phyloP scores from a whole-genome alignment of 192 early-diverging fungal genomes.

The Gorgonomyces haynaldii region DNA sequence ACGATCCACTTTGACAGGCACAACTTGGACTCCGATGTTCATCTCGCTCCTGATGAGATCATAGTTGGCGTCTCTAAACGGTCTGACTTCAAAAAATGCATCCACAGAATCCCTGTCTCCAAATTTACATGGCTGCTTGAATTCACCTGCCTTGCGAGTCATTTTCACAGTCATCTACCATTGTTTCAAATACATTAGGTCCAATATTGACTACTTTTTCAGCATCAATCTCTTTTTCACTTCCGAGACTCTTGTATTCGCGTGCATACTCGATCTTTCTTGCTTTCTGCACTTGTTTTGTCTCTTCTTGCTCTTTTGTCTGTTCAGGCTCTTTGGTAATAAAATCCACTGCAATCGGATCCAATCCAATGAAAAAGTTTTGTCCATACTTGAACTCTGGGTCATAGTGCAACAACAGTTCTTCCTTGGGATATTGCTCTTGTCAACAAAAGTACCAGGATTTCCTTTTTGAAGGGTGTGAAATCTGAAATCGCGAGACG shows the following conservation, averaged over 20 bases:
- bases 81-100: constrained; percentile 32
- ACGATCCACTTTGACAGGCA: constrained; percentile 26
- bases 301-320: constrained; percentile 9
- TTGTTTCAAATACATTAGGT: constrained; percentile 18
- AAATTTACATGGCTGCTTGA: constrained; percentile 35
- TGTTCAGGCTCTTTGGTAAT: constrained; percentile 25
- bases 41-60: constrained; percentile 40
- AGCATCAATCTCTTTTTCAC: constrained; percentile 49
- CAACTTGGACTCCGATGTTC: constrained; percentile 28
- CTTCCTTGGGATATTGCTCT: constrained; percentile 44
- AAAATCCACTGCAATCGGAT: constrained; percentile 24
- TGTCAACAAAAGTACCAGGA: constrained; percentile 23
- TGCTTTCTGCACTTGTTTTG: constrained; percentile 8
- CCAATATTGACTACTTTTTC: constrained; percentile 33
- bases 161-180: constrained; percentile 29
- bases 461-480: constrained; percentile 32
- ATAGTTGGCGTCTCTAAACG: constrained; percentile 38
- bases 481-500: constrained; percentile 45
- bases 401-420: constrained; percentile 43
- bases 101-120: constrained; percentile 40
- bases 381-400: constrained; percentile 44
- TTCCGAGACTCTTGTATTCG: constrained; percentile 42
- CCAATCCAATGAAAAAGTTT: constrained; percentile 42
- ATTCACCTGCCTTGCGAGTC: constrained; percentile 30
- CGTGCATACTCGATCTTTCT: constrained; percentile 22